Evolutionary conservation across 352 stramenopile genomes (phyloP).

Genomic region (Pythium apleroticum): DNA sequence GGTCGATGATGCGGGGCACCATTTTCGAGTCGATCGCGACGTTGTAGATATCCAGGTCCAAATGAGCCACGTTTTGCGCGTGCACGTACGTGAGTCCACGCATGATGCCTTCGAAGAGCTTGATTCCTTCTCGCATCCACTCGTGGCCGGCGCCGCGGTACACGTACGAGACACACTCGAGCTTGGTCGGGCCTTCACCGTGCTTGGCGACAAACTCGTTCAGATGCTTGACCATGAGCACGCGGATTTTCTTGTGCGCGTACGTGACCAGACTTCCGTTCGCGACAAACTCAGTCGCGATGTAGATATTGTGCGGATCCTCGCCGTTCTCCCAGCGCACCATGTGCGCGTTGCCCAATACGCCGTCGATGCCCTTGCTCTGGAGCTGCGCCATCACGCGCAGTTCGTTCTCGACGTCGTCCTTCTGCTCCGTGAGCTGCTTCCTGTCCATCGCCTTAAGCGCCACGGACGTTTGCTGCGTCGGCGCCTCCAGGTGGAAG

Average conservation of each 20-base stretch:
- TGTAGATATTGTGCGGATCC: slow-evolving; percentile 76
- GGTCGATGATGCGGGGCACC: slow-evolving; percentile 71
- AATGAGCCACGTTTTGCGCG: slow-evolving; percentile 70
- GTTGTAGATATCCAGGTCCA: slow-evolving; percentile 88
- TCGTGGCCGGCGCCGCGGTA: slow-evolving; percentile 68
- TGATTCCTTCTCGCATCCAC: slow-evolving; percentile 75
- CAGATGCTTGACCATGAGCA: slow-evolving; percentile 70
- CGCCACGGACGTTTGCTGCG: slow-evolving; percentile 59
- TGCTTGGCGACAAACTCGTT: slow-evolving; percentile 64
- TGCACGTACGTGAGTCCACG: slow-evolving; percentile 78
- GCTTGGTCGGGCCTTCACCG: slow-evolving; percentile 58
- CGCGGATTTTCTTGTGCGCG: slow-evolving; percentile 66
- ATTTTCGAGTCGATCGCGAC: slow-evolving; percentile 64
- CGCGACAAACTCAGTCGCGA: slow-evolving; percentile 79
- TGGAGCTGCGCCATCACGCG: slow-evolving; percentile 81
- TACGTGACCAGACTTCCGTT: slow-evolving; percentile 79
- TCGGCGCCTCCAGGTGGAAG: slow-evolving; percentile 52
- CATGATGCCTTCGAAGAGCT: slow-evolving; percentile 68
- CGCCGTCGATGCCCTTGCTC: slow-evolving; percentile 69
- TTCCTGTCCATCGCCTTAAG: slow-evolving; percentile 82
- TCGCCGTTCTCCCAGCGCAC: slow-evolving; percentile 77
- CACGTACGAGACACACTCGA: slow-evolving; percentile 82
- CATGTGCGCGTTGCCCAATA: slow-evolving; percentile 66
- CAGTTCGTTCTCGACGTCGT: slow-evolving; percentile 82
- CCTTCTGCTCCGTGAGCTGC: slow-evolving; percentile 66